A percentile compares a stretch with the other conserved stretches of the same genome.
Conservation (phyloP, 192 early-diverging fungal genomes). For the Backusella parvicylindrica region DNA sequence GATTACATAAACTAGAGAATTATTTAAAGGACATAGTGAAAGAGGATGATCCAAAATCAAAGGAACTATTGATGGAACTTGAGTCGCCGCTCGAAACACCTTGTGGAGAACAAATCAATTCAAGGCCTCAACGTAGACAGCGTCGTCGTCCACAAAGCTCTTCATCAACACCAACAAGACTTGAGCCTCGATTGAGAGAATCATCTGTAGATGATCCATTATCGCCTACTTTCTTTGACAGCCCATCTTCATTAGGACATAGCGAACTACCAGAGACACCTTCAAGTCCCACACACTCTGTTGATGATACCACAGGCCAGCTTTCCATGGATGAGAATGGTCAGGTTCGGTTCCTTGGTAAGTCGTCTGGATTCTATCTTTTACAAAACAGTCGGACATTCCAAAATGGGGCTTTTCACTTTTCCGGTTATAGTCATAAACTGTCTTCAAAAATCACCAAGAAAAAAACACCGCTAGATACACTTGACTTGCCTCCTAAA, state of each 20-base stretch:
- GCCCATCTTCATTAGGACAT: constrained; percentile 20
- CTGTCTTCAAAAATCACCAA: constrained; percentile 18
- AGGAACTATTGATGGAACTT: constrained; percentile 30
- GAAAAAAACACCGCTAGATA: constrained; percentile 25
- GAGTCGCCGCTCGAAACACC: constrained; percentile 36
- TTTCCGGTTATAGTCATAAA: constrained; percentile 32
- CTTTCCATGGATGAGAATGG: constrained; percentile 69
- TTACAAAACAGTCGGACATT: constrained; percentile 56
- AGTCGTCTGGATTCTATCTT: constrained; percentile 73
- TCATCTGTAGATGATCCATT: background rate
- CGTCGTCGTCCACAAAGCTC: background rate
- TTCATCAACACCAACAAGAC: background rate
- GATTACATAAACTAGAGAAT: constrained; percentile 67
- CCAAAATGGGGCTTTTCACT: constrained; percentile 40
- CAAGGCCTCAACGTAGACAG: constrained; percentile 19
- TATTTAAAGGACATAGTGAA: constrained; percentile 58
- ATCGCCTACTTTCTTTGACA: constrained; percentile 7
- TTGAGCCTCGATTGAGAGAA: background rate
- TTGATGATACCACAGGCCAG: constrained; percentile 56
- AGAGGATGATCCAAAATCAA: constrained; percentile 41
- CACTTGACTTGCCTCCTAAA: constrained; percentile 55
- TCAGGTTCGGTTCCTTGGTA: constrained; percentile 70
- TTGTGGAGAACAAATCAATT: constrained; percentile 27
- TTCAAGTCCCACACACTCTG: background rate
- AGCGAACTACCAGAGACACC: constrained; percentile 13